Conservation (phyloP, 2,329 filamentous ascomycete species). For the Chalaropsis thielavioides region DNA sequence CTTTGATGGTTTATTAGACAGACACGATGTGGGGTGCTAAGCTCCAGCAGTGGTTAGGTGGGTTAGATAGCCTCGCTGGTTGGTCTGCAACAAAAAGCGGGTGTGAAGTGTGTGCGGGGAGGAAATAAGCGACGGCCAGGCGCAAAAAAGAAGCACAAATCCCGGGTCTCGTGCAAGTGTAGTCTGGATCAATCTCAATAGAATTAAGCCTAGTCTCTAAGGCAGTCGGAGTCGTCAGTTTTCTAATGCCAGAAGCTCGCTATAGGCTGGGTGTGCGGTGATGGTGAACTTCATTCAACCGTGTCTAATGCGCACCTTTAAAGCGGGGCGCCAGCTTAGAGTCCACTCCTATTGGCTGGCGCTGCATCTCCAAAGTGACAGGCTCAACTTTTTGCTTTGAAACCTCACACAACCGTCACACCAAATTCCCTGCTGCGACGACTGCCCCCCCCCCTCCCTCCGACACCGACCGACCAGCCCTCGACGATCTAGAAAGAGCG, state of each 20-base stretch:
- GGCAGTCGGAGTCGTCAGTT: background rate
- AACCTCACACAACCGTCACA: constrained; percentile 3
- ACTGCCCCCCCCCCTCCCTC: background rate
- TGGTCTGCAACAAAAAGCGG: no score
- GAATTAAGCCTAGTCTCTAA: no score
- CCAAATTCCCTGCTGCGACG: background rate
- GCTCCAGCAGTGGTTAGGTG: background rate
- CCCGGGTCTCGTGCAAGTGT: no score
- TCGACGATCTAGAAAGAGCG: constrained; percentile 13
- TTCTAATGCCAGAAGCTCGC: background rate
- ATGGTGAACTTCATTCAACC: background rate
- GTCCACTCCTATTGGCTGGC: background rate
- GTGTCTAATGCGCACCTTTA: background rate
- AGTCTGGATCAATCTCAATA: no score
- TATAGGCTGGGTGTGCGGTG: background rate
- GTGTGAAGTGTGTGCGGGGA: background rate
- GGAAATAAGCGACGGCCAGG: background rate
- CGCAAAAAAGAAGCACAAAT: background rate
- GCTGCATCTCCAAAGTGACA: background rate
- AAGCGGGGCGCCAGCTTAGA: background rate
- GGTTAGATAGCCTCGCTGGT: background rate
- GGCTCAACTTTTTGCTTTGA: constrained; percentile 8
- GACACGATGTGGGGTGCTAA: background rate
- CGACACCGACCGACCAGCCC: background rate
- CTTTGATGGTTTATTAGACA: background rate